A percentile compares a stretch with the other conserved stretches of the same genome.
Evolutionary conservation across 495 filamentous ascomycete species (phyloP).

Genomic region (Tuber aestivum): DNA sequence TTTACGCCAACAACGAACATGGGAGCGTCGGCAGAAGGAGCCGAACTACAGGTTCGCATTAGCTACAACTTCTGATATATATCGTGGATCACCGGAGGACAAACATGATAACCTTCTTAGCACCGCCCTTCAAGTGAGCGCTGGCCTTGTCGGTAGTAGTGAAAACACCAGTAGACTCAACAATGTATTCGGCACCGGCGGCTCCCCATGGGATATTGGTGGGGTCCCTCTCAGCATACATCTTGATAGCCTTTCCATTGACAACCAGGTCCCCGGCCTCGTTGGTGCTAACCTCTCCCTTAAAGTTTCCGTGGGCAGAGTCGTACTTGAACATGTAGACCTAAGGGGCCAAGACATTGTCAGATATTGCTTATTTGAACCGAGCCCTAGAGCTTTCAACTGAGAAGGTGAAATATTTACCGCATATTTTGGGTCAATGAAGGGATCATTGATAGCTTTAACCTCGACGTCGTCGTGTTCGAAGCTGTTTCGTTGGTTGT

Average conservation of each 20-base stretch:
- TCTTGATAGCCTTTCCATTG: slow-evolving; percentile 93
- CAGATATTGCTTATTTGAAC: slow-evolving; percentile 12
- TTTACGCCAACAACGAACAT: slow-evolving; percentile 99
- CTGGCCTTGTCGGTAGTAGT: slow-evolving; percentile 94
- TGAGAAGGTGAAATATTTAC: slow-evolving; percentile 54
- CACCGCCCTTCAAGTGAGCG: slow-evolving; percentile 94
- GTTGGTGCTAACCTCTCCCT: slow-evolving; percentile 72
- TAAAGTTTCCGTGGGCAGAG: slow-evolving; percentile 93
- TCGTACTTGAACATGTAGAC: slow-evolving; percentile 99
- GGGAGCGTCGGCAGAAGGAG: slow-evolving; percentile 95
- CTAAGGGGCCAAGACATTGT: slow-evolving; percentile 47
- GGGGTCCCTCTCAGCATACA: slow-evolving; percentile 92
- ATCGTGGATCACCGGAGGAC: slow-evolving; percentile 8
- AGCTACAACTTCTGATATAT: slow-evolving; percentile 4
- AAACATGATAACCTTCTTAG: slow-evolving; percentile 95
- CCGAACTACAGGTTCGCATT: slow-evolving; percentile 54
- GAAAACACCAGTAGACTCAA: slow-evolving; percentile 99
- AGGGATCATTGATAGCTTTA: slow-evolving; percentile 97
- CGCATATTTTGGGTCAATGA: slow-evolving; percentile 97
- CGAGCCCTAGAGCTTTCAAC: not conserved
- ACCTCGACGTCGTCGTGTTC: slow-evolving; percentile 79
- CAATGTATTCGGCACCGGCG: slow-evolving; percentile 87
- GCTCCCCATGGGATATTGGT: slow-evolving; percentile 83
- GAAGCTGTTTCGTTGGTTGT: slow-evolving; percentile 59
- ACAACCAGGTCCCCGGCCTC: slow-evolving; percentile 67